These are phyloP conservation scores for Purpureocillium takamizusanense DNA, from an alignment of 2,329 filamentous ascomycete genomes.

Conservation along the genomic window DNA sequence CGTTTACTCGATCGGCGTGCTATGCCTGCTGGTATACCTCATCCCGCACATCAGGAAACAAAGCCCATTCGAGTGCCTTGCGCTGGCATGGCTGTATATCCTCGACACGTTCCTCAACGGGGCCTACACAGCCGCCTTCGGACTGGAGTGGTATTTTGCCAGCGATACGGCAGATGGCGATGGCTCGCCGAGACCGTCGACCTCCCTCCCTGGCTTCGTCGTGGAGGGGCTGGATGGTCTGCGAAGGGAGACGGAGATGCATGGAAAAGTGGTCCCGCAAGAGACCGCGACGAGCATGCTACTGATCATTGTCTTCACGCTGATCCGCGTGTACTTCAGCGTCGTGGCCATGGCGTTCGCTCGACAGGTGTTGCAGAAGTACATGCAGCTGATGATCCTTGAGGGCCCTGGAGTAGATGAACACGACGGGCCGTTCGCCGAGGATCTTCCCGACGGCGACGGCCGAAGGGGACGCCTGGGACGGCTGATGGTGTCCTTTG, in stretches of 20 bases:
- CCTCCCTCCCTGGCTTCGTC: conserved; percentile 15
- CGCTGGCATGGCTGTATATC: conserved; percentile 77
- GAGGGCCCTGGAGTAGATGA: conserved; percentile 37
- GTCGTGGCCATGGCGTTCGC: conserved; percentile 79
- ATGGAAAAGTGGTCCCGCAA: conserved; percentile 34
- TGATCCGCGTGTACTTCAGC: conserved; percentile 73
- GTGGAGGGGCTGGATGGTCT: conserved; percentile 23
- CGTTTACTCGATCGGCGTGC: conserved; percentile 70
- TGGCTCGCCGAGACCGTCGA: conserved; percentile 11
- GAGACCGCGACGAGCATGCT: conserved; percentile 67
- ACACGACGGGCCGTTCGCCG: conserved; percentile 58
- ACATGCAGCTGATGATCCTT: conserved; percentile 40
- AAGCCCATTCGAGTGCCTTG: conserved; percentile 68
- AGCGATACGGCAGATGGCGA: conserved; percentile 37
- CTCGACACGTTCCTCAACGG: conserved; percentile 76
- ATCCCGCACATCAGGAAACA: conserved; percentile 73
- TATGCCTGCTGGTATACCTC: conserved; percentile 59
- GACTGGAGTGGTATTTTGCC: conserved; percentile 76
- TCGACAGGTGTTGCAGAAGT: conserved; percentile 63
- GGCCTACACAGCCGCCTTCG: conserved; percentile 74
- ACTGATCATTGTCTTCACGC: conserved; percentile 64
- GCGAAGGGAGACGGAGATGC: conserved; percentile 21
- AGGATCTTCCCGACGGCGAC: conserved; percentile 61
- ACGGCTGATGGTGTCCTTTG: conserved; percentile 66
- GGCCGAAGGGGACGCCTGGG: conserved; percentile 74